Conservation (phyloP, 1,284 basidiomycete genomes). For the Erythrobasidium hasegawianum region DNA sequence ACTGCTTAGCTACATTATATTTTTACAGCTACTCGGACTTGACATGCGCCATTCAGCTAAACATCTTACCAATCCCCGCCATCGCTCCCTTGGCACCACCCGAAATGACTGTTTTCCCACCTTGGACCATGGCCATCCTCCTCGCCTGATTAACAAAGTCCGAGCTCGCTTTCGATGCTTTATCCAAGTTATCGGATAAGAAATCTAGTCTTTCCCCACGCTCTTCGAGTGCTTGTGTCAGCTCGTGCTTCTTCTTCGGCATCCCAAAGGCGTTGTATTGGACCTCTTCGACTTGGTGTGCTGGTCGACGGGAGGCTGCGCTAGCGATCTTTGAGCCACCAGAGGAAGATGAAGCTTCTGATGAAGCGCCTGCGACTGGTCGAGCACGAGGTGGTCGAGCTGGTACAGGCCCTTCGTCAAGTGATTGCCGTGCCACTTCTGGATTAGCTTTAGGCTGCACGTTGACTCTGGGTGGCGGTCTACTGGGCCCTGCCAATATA, state of each 20-base stretch:
- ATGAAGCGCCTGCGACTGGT: not conserved
- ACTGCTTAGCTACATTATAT: too few relatives aligned
- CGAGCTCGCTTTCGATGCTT: slow-evolving; percentile 17
- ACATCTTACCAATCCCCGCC: slow-evolving; percentile 27
- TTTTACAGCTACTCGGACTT: too few relatives aligned
- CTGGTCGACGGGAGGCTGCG: not conserved
- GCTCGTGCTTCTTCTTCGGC: slow-evolving; percentile 26
- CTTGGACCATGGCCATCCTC: slow-evolving; percentile 16
- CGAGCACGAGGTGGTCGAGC: not conserved
- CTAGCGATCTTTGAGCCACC: not conserved
- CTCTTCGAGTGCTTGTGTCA: slow-evolving; percentile 28
- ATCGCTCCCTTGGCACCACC: slow-evolving; percentile 26
- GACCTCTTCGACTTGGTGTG: slow-evolving; percentile 10
- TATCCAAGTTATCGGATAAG: slow-evolving; percentile 28
- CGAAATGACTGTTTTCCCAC: slow-evolving; percentile 18
- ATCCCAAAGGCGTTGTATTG: slow-evolving; percentile 29
- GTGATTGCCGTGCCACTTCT: not conserved
- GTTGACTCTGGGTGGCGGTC: slow-evolving; percentile 8
- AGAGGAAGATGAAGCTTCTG: not conserved
- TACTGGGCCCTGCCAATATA: slow-evolving; percentile 20
- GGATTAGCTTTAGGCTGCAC: not conserved
- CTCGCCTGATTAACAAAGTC: slow-evolving; percentile 30
- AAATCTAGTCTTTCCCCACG: slow-evolving; percentile 26
- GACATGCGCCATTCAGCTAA: too few relatives aligned
- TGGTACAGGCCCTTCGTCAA: not conserved